Conservation (phyloP, 331 rosid species). For the Ulmus americana region DNA sequence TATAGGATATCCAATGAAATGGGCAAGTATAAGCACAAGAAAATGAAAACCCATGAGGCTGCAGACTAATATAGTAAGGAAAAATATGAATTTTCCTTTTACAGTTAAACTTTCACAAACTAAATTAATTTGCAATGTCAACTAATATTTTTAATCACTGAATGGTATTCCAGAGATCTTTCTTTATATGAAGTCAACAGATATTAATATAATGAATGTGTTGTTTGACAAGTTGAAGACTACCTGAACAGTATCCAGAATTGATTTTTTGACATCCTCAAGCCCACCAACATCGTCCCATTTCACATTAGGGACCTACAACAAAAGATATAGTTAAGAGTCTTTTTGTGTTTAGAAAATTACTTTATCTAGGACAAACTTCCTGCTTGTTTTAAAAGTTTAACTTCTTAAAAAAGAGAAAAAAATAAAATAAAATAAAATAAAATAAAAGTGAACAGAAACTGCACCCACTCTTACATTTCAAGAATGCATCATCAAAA, state of each 20-base stretch:
- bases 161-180: background rate
- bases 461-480: background rate
- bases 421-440: background rate
- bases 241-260: conserved; percentile 96
- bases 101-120: background rate
- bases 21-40: background rate
- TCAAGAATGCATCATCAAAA: background rate
- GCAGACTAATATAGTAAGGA: background rate
- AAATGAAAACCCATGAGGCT: background rate
- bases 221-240: background rate
- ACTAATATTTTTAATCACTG: background rate
- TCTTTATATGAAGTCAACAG: background rate
- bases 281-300: conserved; percentile 99
- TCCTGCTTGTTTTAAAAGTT: background rate
- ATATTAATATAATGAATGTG: background rate
- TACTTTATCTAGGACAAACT: background rate
- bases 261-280: conserved; percentile 91
- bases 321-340: conserved; percentile 6
- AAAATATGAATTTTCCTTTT: background rate
- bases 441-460: background rate
- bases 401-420: background rate
- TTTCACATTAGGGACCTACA: conserved; percentile 87
- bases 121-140: background rate
- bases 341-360: background rate
- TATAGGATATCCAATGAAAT: background rate